Conservation (phyloP, 2,329 filamentous ascomycete genomes). For the Aspergillus pseudoterreus region DNA sequence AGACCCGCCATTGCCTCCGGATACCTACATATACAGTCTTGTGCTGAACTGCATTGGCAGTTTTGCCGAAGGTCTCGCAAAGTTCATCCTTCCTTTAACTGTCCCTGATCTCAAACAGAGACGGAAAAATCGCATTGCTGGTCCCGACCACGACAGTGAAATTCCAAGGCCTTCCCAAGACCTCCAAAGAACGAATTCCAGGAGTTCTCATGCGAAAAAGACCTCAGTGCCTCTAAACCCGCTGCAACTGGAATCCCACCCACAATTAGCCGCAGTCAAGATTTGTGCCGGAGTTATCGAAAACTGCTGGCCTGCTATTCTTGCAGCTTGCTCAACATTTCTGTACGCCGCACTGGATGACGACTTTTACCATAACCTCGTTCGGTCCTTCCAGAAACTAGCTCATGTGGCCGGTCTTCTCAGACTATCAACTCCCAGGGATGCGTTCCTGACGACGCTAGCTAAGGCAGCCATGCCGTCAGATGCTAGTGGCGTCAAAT, state of each 20-base stretch:
- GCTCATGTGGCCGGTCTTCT: constrained; percentile 90
- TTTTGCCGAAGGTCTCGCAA: constrained; percentile 86
- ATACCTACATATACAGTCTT: constrained; percentile 90
- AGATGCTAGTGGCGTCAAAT: constrained; percentile 47
- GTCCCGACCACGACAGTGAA: constrained; percentile 35
- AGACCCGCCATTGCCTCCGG: constrained; percentile 76
- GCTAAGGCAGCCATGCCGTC: constrained; percentile 90
- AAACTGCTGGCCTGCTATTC: constrained; percentile 89
- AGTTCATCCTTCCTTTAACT: constrained; percentile 87
- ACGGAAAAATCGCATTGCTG: constrained; percentile 39
- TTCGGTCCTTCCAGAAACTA: constrained; percentile 90
- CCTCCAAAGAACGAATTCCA: constrained; percentile 28
- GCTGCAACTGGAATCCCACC: constrained; percentile 68
- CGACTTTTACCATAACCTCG: constrained; percentile 88
- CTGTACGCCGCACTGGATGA: constrained; percentile 86
- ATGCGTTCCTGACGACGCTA: constrained; percentile 90
- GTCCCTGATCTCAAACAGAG: constrained; percentile 66
- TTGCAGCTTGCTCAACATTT: constrained; percentile 94
- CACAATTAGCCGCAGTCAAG: constrained; percentile 66
- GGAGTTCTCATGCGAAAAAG: constrained; percentile 21
- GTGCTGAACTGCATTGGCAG: constrained; percentile 85
- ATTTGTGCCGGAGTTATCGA: constrained; percentile 80
- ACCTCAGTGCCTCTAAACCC: constrained; percentile 70
- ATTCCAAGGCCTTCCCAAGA: constrained; percentile 25
- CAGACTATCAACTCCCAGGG: constrained; percentile 77